A percentile compares a stretch with the other conserved stretches of the same genome.
Conservation (phyloP, 2,329 filamentous ascomycete species). For the Beauveria scarabaeidicola region DNA sequence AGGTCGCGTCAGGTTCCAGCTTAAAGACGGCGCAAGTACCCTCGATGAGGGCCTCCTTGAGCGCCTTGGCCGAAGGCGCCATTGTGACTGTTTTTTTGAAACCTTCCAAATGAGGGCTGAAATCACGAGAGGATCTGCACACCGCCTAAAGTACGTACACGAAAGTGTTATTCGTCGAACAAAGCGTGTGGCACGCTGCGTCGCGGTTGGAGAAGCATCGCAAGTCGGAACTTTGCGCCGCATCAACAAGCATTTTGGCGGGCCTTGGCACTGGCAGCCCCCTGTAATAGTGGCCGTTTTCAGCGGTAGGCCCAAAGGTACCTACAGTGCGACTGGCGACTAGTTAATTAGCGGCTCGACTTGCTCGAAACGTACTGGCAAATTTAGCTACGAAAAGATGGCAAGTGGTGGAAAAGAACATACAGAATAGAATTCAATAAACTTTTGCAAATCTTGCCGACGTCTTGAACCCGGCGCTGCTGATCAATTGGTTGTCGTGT, state of each 20-base stretch:
- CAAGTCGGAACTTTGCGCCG: neutral
- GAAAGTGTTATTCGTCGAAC: neutral
- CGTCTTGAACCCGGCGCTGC: neutral
- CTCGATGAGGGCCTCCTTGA: conserved; percentile 39
- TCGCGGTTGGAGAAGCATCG: conserved; percentile 4
- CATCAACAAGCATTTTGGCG: neutral
- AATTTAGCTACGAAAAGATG: neutral
- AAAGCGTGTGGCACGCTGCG: neutral
- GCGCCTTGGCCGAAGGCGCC: conserved; percentile 31
- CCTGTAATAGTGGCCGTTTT: neutral
- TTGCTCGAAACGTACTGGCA: neutral
- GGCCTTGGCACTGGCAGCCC: neutral
- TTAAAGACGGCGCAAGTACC: conserved; percentile 39
- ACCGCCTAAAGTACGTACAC: neutral
- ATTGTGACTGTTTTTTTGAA: conserved; percentile 19
- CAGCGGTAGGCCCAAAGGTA: neutral
- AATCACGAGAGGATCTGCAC: neutral
- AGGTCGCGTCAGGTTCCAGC: conserved; percentile 36
- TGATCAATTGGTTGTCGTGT: neutral
- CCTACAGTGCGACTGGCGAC: neutral
- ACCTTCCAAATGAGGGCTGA: neutral
- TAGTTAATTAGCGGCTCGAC: conserved; percentile 7
- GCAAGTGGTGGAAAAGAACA: neutral
- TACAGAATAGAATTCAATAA: neutral
- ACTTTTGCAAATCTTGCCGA: neutral